Percentiles rank a stretch among this genome's conserved stretches.
phyloP scores from a whole-genome alignment of 495 filamentous ascomycete genomes.

The Cercophora sp. region DNA sequence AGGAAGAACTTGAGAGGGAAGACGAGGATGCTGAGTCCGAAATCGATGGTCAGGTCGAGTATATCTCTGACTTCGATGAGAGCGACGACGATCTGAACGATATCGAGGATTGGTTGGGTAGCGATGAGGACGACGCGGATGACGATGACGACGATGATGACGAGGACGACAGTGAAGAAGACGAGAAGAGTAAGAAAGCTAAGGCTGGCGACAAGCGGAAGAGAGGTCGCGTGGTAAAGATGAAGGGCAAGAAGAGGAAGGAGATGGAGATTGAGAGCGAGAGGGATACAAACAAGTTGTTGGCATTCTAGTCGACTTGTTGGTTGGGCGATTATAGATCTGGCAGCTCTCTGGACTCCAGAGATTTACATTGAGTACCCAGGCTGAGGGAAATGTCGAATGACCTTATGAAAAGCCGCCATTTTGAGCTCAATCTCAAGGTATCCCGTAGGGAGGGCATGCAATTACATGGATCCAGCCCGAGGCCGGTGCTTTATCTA shows the following conservation, averaged over 20 bases:
- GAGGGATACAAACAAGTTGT: slow-evolving; percentile 37
- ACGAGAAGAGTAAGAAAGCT: slow-evolving; percentile 45
- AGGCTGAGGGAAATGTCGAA: too few species aligned
- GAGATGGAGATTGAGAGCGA: slow-evolving; percentile 74
- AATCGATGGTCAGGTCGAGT: slow-evolving; percentile 75
- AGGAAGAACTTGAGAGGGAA: slow-evolving; percentile 62
- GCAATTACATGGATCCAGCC: too few species aligned
- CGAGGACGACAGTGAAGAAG: slow-evolving; percentile 39
- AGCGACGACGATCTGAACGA: slow-evolving; percentile 51
- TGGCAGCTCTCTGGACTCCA: too few species aligned
- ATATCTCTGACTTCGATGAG: slow-evolving; percentile 62
- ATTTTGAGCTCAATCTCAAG: too few species aligned
- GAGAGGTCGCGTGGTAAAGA: slow-evolving; percentile 50
- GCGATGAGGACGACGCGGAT: slow-evolving; percentile 46
- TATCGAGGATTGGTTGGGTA: slow-evolving; percentile 48
- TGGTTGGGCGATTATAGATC: background rate
- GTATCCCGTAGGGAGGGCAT: too few species aligned
- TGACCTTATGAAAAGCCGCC: too few species aligned
- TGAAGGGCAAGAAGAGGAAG: slow-evolving; percentile 62
- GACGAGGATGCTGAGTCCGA: slow-evolving; percentile 61
- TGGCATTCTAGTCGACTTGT: slow-evolving; percentile 35
- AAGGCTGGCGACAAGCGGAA: slow-evolving; percentile 63
- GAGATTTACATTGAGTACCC: too few species aligned
- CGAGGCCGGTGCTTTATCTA: too few species aligned
- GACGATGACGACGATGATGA: slow-evolving; percentile 51